A percentile compares a stretch with the other conserved stretches of the same genome.
Conservation (phyloP, 2,329 filamentous ascomycete species). For the Gnomoniopsis sp. region DNA sequence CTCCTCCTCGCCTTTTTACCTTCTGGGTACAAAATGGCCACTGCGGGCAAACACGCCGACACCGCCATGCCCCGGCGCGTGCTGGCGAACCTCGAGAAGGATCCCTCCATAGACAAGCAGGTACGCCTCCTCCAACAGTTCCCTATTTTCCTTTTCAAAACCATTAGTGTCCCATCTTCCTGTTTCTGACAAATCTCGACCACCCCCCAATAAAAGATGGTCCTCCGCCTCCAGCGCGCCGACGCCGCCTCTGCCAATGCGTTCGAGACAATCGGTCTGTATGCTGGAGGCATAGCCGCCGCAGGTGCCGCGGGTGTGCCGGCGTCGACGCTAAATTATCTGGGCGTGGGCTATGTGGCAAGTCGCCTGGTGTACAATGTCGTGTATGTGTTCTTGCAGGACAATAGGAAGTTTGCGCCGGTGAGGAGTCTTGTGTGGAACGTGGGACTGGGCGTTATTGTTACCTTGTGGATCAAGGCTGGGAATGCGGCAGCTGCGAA, state of each 20-base stretch:
- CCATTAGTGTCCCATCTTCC: not conserved
- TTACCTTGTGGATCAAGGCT: constrained; percentile 40
- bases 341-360: constrained; percentile 37
- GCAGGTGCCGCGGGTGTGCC: constrained; percentile 42
- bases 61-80: constrained; percentile 35
- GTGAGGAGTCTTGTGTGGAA: constrained; percentile 38
- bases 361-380: constrained; percentile 38
- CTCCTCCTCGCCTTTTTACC: constrained; percentile 34
- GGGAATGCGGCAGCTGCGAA: constrained; percentile 26
- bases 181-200: not conserved
- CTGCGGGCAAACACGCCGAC: constrained; percentile 34
- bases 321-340: constrained; percentile 33
- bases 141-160: constrained; percentile 16
- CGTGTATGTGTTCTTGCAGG: constrained; percentile 41
- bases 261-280: constrained; percentile 42
- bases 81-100: constrained; percentile 28
- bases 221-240: constrained; percentile 25
- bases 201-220: constrained; percentile 11
- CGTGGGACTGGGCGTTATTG: constrained; percentile 29
- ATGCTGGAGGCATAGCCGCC: constrained; percentile 40
- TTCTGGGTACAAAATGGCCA: constrained; percentile 29
- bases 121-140: not conserved
- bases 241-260: constrained; percentile 34
- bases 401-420: constrained; percentile 33
- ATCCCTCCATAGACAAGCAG: constrained; percentile 28